A percentile compares a stretch with the other conserved stretches of the same genome.
Evolutionary conservation across 1,139 yeast species (phyloP).

Genomic region (Pichia inconspicua): DNA sequence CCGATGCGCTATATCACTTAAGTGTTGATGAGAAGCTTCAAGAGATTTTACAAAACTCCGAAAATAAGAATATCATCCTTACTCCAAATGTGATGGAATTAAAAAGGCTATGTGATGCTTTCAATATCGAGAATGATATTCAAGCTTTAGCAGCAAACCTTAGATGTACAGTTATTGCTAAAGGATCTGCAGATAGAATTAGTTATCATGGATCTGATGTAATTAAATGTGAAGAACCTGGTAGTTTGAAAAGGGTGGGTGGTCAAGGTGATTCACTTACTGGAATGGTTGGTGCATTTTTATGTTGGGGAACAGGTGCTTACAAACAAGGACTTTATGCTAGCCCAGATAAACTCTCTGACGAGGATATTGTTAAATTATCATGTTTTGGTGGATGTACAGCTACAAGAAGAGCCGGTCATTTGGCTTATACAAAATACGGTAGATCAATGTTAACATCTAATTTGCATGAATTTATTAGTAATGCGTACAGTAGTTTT

Average conservation of each 20-base stretch:
- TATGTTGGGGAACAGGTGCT: slow-evolving; percentile 56
- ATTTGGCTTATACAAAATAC: slow-evolving; percentile 52
- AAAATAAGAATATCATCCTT: slow-evolving; percentile 50
- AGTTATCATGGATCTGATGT: slow-evolving; percentile 38
- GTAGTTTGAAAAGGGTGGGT: slow-evolving; percentile 71
- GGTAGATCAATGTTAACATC: slow-evolving; percentile 84
- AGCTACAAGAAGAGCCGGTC: slow-evolving; percentile 59
- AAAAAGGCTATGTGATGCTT: slow-evolving; percentile 49
- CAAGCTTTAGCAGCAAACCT: slow-evolving; percentile 42
- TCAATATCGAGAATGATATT: slow-evolving; percentile 12
- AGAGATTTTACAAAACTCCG: slow-evolving; percentile 46
- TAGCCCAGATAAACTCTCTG: slow-evolving; percentile 22
- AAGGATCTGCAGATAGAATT: slow-evolving; percentile 62
- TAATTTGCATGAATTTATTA: slow-evolving; percentile 63
- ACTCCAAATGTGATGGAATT: slow-evolving; percentile 93
- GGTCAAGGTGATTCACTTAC: slow-evolving; percentile 83
- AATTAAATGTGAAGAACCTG: slow-evolving; percentile 39
- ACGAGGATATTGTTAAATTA: slow-evolving; percentile 41
- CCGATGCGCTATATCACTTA: slow-evolving; percentile 61
- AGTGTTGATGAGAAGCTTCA: slow-evolving; percentile 26
- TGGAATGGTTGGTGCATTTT: slow-evolving; percentile 61
- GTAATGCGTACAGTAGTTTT: slow-evolving; percentile 35
- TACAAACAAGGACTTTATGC: slow-evolving; percentile 44
- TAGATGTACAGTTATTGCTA: slow-evolving; percentile 60
- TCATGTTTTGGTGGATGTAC: slow-evolving; percentile 72